Evolutionary conservation across 2,329 filamentous ascomycete species (phyloP).

Genomic region (Ophiostoma fasciatum): DNA sequence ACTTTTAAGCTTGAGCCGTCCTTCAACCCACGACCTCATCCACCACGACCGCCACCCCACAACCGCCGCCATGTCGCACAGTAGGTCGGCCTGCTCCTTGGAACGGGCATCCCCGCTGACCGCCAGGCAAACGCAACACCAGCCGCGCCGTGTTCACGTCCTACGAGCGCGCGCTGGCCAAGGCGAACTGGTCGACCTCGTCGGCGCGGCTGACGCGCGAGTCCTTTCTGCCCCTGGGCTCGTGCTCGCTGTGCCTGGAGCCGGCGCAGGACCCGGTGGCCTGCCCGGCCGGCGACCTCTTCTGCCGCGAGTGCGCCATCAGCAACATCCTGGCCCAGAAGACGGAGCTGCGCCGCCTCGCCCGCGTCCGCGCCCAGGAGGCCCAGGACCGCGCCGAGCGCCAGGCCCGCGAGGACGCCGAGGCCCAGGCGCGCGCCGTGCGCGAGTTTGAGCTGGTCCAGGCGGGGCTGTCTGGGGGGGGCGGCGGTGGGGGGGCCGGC

Average conservation of each 20-base stretch:
- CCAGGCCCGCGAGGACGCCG: constrained; percentile 45
- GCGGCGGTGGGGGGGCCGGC: constrained; percentile 9
- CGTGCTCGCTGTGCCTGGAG: constrained; percentile 75
- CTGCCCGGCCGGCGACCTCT: constrained; percentile 74
- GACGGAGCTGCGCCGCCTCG: constrained; percentile 75
- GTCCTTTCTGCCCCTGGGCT: constrained; percentile 82
- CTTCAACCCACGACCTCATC: neutral
- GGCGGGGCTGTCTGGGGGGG: constrained; percentile 40
- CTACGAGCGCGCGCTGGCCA: constrained; percentile 72
- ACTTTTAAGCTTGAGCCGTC: too few species aligned
- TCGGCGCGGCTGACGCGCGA: constrained; percentile 78
- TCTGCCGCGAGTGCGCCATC: constrained; percentile 89
- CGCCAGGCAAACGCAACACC: constrained; percentile 68
- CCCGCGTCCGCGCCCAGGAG: constrained; percentile 47
- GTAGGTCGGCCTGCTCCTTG: constrained; percentile 19
- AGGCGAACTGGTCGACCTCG: constrained; percentile 66
- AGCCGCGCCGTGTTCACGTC: constrained; percentile 88
- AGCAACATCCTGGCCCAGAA: constrained; percentile 82
- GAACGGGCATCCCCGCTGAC: constrained; percentile 6
- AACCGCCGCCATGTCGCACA: constrained; percentile 27
- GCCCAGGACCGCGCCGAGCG: constrained; percentile 48
- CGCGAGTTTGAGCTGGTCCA: constrained; percentile 76
- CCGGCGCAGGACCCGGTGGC: constrained; percentile 69
- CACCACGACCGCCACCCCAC: neutral
- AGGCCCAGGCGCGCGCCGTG: constrained; percentile 55